A percentile compares a stretch with the other conserved stretches of the same genome.
These are phyloP conservation scores for Penicillium cinerascens DNA, from an alignment of 495 filamentous ascomycete species.

Conservation along the genomic window DNA sequence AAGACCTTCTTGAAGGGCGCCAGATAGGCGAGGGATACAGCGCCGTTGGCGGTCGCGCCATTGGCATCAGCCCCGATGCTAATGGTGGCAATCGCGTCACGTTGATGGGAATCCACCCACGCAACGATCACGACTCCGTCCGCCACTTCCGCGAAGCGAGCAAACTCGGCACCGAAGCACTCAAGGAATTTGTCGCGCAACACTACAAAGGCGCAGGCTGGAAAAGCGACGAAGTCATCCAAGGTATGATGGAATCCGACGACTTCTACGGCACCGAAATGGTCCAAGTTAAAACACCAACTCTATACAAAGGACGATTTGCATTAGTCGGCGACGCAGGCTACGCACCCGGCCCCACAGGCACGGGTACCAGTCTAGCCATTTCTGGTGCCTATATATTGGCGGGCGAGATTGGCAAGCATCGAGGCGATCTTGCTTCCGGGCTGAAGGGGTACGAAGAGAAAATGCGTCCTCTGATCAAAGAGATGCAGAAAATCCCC, in stretches of 20 bases:
- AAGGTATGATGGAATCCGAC: slow-evolving; percentile 34
- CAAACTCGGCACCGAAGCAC: slow-evolving; percentile 34
- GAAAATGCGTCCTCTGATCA: slow-evolving; percentile 39
- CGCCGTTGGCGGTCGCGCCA: slow-evolving; percentile 33
- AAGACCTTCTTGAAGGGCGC: slow-evolving; percentile 36
- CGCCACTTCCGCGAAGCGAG: slow-evolving; percentile 34
- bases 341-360: slow-evolving; percentile 36
- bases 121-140: slow-evolving; percentile 20
- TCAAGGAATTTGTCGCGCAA: slow-evolving; percentile 38
- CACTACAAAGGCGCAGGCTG: slow-evolving; percentile 40
- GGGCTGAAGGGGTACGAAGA: slow-evolving; percentile 41
- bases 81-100: slow-evolving; percentile 27
- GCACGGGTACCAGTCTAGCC: slow-evolving; percentile 42
- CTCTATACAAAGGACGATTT: slow-evolving; percentile 32
- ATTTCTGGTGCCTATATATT: slow-evolving; percentile 48
- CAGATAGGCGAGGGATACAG: slow-evolving; percentile 28
- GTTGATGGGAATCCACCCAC: slow-evolving; percentile 30
- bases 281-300: slow-evolving; percentile 43
- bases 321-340: slow-evolving; percentile 42
- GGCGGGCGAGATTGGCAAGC: slow-evolving; percentile 42
- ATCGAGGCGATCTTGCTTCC: slow-evolving; percentile 24
- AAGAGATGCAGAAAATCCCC: slow-evolving; percentile 34
- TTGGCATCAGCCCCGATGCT: slow-evolving; percentile 31
- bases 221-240: slow-evolving; percentile 34
- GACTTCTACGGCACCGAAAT: slow-evolving; percentile 49